Evolutionary conservation across 371 early-diverging fungal species (phyloP).

Genomic region (Polyrhizophydium stewartii): DNA sequence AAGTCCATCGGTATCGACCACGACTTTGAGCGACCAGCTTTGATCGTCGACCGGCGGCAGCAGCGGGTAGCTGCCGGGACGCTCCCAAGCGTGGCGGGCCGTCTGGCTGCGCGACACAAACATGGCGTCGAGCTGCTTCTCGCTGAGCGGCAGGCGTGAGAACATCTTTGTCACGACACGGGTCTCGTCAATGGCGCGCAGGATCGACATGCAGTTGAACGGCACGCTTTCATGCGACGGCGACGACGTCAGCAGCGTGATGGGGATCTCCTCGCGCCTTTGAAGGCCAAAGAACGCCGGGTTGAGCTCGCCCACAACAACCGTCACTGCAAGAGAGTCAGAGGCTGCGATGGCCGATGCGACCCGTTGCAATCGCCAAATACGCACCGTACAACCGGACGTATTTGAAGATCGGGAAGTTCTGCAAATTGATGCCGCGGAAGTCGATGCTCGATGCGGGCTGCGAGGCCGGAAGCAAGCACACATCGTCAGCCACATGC

Average conservation of each 20-base stretch:
- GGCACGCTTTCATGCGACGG: not conserved
- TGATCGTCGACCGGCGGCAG: not conserved
- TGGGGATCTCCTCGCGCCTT: slow-evolving; percentile 1
- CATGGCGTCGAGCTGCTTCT: not conserved
- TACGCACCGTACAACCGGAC: no score
- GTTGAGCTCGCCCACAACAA: slow-evolving; percentile 3
- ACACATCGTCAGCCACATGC: no score
- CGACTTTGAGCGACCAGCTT: not conserved
- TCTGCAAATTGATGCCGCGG: no score
- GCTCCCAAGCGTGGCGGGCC: not conserved
- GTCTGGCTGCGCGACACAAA: not conserved
- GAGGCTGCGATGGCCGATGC: not conserved
- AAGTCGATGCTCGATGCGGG: no score
- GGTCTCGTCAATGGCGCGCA: not conserved
- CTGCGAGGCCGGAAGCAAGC: no score
- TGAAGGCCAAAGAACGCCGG: slow-evolving; percentile 5
- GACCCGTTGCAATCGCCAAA: no score
- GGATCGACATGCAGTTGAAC: slow-evolving; percentile 5
- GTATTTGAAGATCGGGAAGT: no score
- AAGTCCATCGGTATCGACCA: not conserved
- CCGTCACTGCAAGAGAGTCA: slow-evolving; percentile 4
- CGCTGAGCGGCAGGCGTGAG: not conserved
- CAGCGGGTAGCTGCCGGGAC: slow-evolving; percentile 6
- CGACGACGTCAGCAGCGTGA: slow-evolving; percentile 2
- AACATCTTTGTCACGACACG: slow-evolving; percentile 5